Evolutionary conservation across 2,329 filamentous ascomycete species (phyloP).

Genomic region (Ophiosphaerella korrae): DNA sequence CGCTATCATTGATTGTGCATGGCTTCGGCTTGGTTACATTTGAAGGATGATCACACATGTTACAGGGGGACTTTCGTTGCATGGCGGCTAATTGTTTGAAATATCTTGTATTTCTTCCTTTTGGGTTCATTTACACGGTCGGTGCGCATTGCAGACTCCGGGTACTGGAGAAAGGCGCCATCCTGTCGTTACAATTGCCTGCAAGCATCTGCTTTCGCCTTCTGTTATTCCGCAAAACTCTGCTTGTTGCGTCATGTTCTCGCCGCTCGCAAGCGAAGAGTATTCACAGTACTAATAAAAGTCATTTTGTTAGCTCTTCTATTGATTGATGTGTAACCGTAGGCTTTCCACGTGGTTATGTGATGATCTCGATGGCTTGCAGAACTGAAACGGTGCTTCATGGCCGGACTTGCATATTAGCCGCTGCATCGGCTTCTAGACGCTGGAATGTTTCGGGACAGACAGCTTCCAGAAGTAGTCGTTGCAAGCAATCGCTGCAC

Average conservation of each 20-base stretch:
- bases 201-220: slow-evolving; percentile 14
- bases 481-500: slow-evolving; percentile 18
- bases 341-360: slow-evolving; percentile 3
- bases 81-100: slow-evolving; percentile 31
- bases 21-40: slow-evolving; percentile 31
- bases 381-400: slow-evolving; percentile 23
- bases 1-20: slow-evolving; percentile 35
- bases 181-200: slow-evolving; percentile 40
- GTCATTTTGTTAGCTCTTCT: slow-evolving; percentile 1
- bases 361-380: slow-evolving; percentile 26
- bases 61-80: slow-evolving; percentile 21
- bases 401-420: slow-evolving; percentile 17
- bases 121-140: slow-evolving; percentile 24
- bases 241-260: too few relatives aligned
- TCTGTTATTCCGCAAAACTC: neutral
- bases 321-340: neutral
- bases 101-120: slow-evolving; percentile 15
- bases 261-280: too few relatives aligned
- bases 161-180: slow-evolving; percentile 30
- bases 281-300: too few relatives aligned
- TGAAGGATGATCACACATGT: slow-evolving; percentile 26
- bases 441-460: slow-evolving; percentile 26
- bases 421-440: slow-evolving; percentile 26
- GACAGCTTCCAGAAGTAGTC: slow-evolving; percentile 20
- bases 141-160: slow-evolving; percentile 31